Evolutionary conservation across 1,284 basidiomycete genomes (phyloP).

Genomic region (Peniophora sp.): DNA sequence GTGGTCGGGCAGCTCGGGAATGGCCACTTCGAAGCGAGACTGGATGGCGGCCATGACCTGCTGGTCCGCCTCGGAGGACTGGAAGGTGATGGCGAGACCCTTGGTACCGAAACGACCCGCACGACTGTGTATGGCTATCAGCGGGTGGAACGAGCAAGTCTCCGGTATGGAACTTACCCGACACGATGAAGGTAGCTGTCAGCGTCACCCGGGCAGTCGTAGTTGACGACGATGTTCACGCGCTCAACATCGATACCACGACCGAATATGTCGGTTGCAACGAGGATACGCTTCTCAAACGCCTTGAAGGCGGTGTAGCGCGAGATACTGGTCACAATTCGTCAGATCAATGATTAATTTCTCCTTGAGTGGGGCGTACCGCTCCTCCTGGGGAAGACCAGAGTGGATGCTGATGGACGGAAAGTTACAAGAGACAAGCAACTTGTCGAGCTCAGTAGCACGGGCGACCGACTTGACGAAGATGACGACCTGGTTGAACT

Average conservation of each 20-base stretch:
- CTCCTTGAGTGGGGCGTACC: slow-evolving; percentile 43
- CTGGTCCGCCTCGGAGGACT: slow-evolving; percentile 86
- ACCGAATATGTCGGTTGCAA: slow-evolving; percentile 95
- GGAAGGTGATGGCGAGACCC: slow-evolving; percentile 98
- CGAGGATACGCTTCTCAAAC: slow-evolving; percentile 98
- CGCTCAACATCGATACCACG: slow-evolving; percentile 97
- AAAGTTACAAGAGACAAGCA: slow-evolving; percentile 97
- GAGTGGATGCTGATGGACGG: slow-evolving; percentile 98
- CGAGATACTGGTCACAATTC: slow-evolving; percentile 60
- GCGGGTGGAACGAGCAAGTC: background rate
- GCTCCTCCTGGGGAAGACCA: slow-evolving; percentile 89
- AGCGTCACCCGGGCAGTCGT: slow-evolving; percentile 93
- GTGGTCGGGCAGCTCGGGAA: slow-evolving; percentile 87
- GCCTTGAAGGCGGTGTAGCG: slow-evolving; percentile 99
- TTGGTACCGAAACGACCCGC: slow-evolving; percentile 99
- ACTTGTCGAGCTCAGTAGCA: slow-evolving; percentile 93
- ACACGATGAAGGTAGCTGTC: slow-evolving; percentile 99
- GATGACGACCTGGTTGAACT: slow-evolving; percentile 99
- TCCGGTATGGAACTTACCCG: slow-evolving; percentile 52
- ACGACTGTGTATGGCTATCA: slow-evolving; percentile 44
- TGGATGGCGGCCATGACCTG: slow-evolving; percentile 92
- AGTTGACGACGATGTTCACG: slow-evolving; percentile 95
- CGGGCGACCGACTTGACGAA: slow-evolving; percentile 98
- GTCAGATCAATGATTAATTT: slow-evolving; percentile 9
- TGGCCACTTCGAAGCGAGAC: slow-evolving; percentile 87